Evolutionary conservation across 306 rosid genomes (phyloP), one percentile per base, ranked within the genome.

Genomic region (Argentina anserina): DNA sequence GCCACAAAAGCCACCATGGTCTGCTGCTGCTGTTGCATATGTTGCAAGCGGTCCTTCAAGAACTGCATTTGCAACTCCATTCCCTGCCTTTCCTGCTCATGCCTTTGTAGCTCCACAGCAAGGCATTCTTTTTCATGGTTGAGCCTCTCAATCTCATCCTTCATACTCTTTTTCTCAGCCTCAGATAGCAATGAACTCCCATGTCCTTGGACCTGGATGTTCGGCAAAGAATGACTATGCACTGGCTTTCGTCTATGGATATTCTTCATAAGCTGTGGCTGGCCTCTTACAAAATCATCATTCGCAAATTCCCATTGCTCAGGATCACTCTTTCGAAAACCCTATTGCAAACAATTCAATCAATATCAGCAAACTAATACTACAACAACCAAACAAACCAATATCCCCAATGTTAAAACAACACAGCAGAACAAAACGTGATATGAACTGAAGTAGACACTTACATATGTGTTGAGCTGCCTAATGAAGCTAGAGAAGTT

Each of bases 401-500:
- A 14, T 15, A 67, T 18, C n/a, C n/a, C 45, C 34, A 42, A 74
- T 61, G 9, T 31, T 34, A 60, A 39, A 39, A 9, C 11, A 28
- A 29, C 9, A 6, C 18, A 65, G n/a, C 65, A 21, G 21, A 65
- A 69, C 64, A 2, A 2, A 15, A 74, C 78, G 74, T 56, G 41
- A 67, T 68, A 42, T 5, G 10, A 40, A 40, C 11, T 15, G 49
- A 49, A 70, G n/a, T 65, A 71, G 77, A 59, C 52, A 60, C 93
- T 89, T 86, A 91, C 98, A 76, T 94, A 91, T 63, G 96, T 94
- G 71, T 94, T 94, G 68, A 94, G 92, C 76, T 94, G 98, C 72
- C 98, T 85, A 71, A 87, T 85, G 81, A 94, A 94, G 81, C 98
- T 91, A 9, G 98, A 89, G 86, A 94, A 94, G 83, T 94, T 94